Percentiles rank a stretch among this genome's conserved stretches.
Evolutionary conservation across 2,329 filamentous ascomycete species (phyloP).

Genomic region (Stachybotrys elegans): DNA sequence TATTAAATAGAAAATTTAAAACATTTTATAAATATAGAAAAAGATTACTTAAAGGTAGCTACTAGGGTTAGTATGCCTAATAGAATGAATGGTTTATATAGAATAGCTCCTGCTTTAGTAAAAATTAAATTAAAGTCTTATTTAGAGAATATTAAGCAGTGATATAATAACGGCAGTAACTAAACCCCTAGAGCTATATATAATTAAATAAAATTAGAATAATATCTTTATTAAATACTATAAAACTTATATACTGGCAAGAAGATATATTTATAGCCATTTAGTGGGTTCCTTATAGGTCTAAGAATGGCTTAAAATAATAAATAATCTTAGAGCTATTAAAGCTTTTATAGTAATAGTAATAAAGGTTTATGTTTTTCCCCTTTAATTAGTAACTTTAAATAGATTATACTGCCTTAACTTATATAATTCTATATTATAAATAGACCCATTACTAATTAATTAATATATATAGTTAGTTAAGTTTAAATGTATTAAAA

Average conservation of each 20-base stretch:
- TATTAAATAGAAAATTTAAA: slow-evolving; percentile 73
- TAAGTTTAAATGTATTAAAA: too few species aligned
- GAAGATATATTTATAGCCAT: slow-evolving; percentile 76
- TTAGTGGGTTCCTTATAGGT: too few species aligned
- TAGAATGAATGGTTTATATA: slow-evolving; percentile 51
- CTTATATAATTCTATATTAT: too few species aligned
- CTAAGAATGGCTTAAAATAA: too few species aligned
- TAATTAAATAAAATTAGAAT: neutral
- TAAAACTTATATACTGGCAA: slow-evolving; percentile 69
- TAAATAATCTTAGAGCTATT: too few species aligned
- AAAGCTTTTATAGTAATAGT: too few species aligned
- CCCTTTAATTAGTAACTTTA: too few species aligned
- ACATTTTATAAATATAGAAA: slow-evolving; percentile 71
- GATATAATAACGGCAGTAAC: slow-evolving; percentile 78
- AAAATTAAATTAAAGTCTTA: slow-evolving; percentile 79
- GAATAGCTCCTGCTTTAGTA: slow-evolving; percentile 71
- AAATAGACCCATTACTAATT: too few species aligned
- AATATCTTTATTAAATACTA: neutral
- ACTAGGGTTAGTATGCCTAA: slow-evolving; percentile 43
- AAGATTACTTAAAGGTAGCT: slow-evolving; percentile 54
- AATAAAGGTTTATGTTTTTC: too few species aligned
- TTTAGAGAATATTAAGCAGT: slow-evolving; percentile 82
- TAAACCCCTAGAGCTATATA: slow-evolving; percentile 71
- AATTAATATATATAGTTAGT: too few species aligned
- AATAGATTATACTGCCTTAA: too few species aligned